Percentiles rank a stretch among this genome's conserved stretches.
Conservation (phyloP, 192 early-diverging fungal genomes). For the Linnemannia hyalina region DNA sequence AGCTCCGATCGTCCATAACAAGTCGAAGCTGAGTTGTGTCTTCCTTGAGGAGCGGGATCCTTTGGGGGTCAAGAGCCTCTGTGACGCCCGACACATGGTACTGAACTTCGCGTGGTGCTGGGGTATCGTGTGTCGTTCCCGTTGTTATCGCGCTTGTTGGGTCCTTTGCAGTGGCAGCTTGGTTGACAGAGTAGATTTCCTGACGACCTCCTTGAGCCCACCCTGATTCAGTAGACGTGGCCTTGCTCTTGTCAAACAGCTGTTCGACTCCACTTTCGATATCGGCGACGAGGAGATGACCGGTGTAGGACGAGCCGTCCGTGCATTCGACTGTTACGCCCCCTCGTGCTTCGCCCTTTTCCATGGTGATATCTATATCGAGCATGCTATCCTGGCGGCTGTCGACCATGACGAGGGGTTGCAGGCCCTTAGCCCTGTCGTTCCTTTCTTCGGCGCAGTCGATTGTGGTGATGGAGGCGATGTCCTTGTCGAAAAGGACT, state of each 20-base stretch:
- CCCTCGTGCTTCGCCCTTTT: constrained; percentile 18
- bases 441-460: background rate
- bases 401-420: background rate
- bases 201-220: background rate
- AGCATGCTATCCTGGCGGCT: constrained; percentile 28
- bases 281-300: constrained; percentile 34
- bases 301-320: constrained; percentile 34
- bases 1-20: constrained; percentile 28
- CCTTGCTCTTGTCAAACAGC: background rate
- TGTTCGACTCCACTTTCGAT: constrained; percentile 26
- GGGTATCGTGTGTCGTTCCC: background rate
- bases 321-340: constrained; percentile 45
- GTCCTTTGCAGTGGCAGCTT: background rate
- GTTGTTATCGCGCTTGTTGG: background rate
- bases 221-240: background rate
- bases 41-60: constrained; percentile 40
- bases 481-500: constrained; percentile 33
- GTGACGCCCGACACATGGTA: constrained; percentile 47
- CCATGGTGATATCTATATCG: constrained; percentile 9
- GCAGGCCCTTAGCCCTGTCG: background rate
- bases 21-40: constrained; percentile 44
- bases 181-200: too few species aligned
- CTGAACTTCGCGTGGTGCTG: constrained; percentile 21
- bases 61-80: constrained; percentile 43
- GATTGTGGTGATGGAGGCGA: constrained; percentile 14